Evolutionary conservation across 768 basidiomycete species (phyloP), one percentile per base, ranked within the genome.

Genomic region (Dioszegia crocea): DNA sequence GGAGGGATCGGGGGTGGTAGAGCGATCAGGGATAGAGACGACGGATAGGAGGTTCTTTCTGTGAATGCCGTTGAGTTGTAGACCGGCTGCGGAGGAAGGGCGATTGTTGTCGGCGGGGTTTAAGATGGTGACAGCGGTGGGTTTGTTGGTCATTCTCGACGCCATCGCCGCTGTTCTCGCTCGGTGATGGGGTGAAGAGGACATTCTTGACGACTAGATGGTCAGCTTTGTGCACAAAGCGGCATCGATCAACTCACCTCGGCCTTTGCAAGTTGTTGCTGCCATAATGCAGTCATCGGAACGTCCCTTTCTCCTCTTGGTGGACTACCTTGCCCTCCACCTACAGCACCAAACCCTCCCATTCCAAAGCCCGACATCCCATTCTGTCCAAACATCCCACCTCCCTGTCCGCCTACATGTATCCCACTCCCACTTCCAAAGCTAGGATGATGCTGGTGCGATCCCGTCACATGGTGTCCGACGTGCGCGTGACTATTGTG

Each of bases 131-230:
- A 96, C 88, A 39, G 90, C 89, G 29, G 88, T 84, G 78, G 91
- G 93, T 40, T 88, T 81, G 56, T 71, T 70, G 33, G 88, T 83
- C 16, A 87, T 88, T 46, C 96, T 85, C 19, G 89, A 88, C 33
- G 91, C 89, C 83, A 97, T 87, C 49, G 92, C 92, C 60, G 88
- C 93, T n/a, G 91, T 88, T 47, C 93, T 84, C 12, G 96, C 96
- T 54, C 94, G 86, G 73, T 96, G 92, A 76, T 97, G 92, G 0
- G 91, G 90, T 2, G 89, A 87, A 57, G 88, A 85, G 24, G 89
- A 86, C 31, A 86, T 84, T 68, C 94, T 86, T 61, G 88, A 84
- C 80, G 89, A 85, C 89, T 92, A 58, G 2, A 59, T n/a, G 3
- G 11, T 24, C 26, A 33, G 36, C 33, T 45, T 31, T 4, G 29